Evolutionary conservation across 495 filamentous ascomycete genomes (phyloP).

Genomic region (Podospora tetraspora): DNA sequence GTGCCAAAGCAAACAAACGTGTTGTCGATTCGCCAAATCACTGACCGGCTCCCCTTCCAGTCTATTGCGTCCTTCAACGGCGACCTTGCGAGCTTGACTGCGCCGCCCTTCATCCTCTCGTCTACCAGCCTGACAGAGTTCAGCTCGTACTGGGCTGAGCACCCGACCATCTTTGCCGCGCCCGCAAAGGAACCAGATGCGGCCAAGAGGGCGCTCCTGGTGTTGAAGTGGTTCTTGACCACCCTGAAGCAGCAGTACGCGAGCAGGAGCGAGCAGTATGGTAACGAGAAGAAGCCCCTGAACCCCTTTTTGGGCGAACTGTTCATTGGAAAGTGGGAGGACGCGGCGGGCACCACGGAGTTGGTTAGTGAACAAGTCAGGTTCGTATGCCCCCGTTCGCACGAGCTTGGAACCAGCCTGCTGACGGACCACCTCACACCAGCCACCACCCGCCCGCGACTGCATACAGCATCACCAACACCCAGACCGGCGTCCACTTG

Average conservation of each 20-base stretch:
- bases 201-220: conserved; percentile 75
- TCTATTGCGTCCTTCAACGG: conserved; percentile 96
- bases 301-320: conserved; percentile 90
- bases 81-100: conserved; percentile 88
- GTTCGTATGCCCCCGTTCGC: conserved; percentile 25
- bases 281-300: conserved; percentile 95
- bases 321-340: conserved; percentile 83
- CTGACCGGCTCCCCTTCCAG: conserved; percentile 36
- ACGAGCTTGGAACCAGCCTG: conserved; percentile 31
- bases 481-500: conserved; percentile 74
- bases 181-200: conserved; percentile 76
- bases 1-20: not conserved
- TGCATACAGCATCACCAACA: conserved; percentile 86
- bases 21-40: not conserved
- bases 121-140: conserved; percentile 89
- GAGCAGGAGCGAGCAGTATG: conserved; percentile 82
- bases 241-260: conserved; percentile 94
- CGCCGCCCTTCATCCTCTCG: conserved; percentile 92
- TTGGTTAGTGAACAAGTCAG: conserved; percentile 65
- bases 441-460: conserved; percentile 98
- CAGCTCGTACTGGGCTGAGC: conserved; percentile 95
- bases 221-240: conserved; percentile 95
- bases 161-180: conserved; percentile 80
- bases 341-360: conserved; percentile 63
- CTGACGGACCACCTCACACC: conserved; percentile 21